A percentile compares a stretch with the other conserved stretches of the same genome.
phyloP scores from a whole-genome alignment of 2,329 filamentous ascomycete species.

The Stachybotrys chartarum region DNA sequence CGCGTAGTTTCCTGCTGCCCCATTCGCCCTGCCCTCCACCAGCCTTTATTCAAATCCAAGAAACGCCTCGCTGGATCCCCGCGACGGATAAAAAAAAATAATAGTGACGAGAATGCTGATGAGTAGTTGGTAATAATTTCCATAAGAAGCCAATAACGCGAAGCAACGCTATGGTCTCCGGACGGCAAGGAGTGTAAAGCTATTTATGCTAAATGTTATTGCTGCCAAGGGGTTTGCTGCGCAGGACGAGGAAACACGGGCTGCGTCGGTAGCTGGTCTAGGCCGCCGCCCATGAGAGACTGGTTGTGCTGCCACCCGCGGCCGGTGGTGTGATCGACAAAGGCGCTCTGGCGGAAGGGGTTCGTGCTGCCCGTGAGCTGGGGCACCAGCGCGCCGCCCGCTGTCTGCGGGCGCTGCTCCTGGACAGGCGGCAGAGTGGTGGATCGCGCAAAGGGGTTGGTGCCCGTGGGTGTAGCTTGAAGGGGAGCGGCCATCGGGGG shows the following conservation, averaged over 20 bases:
- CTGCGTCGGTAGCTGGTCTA: conserved; percentile 73
- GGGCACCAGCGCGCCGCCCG: conserved; percentile 48
- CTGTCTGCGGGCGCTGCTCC: conserved; percentile 37
- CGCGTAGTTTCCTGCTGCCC: neutral
- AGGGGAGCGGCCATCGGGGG: conserved; percentile 26
- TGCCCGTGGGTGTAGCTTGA: conserved; percentile 45
- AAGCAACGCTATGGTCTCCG: neutral
- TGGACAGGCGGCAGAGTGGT: conserved; percentile 24
- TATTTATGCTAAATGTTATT: conserved; percentile 19
- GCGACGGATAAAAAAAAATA: neutral
- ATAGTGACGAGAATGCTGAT: neutral
- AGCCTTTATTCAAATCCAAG: conserved; percentile 7
- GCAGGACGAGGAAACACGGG: conserved; percentile 80
- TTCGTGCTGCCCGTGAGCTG: conserved; percentile 88
- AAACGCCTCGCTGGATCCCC: conserved; percentile 25
- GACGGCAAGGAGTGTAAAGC: neutral
- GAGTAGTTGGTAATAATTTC: neutral
- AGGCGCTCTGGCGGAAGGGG: conserved; percentile 85
- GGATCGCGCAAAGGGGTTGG: conserved; percentile 51
- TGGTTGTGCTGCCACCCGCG: conserved; percentile 80
- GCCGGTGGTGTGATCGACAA: conserved; percentile 83
- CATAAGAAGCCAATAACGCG: neutral
- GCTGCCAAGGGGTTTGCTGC: conserved; percentile 55
- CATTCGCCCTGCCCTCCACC: neutral
- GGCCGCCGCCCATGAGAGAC: conserved; percentile 70